Base-by-base conservation (phyloP, 257 asterid species). In the Asclepias syriaca region DNA sequence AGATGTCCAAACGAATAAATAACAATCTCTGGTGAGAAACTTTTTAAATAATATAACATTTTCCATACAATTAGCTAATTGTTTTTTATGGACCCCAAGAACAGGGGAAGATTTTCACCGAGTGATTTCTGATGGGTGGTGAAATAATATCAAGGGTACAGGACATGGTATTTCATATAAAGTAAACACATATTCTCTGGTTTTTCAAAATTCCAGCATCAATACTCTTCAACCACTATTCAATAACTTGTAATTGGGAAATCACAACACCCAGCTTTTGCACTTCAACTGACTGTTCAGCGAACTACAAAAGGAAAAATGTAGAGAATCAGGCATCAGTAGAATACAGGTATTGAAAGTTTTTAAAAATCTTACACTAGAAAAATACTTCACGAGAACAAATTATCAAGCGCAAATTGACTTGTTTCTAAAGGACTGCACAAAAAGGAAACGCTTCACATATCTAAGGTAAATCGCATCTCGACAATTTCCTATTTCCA, bases 21-120 rank as follows among this genome's bases (percentile, higher is more conserved):
- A 74, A 61, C 73, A 55, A 64, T 58, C 64, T 80, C 32, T 34
- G 57, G 80, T 63, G 59, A 55, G 71, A 67, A 51, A 74, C 49
- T 74, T 75, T 81, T 72, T 80, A 71, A 78, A 82, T 67, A 72
- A 61, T 70, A 40, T 78, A 85, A 48, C 84, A 83, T 87, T 59
- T 37, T 73, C 66, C 63, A 29, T 37, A 12, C 29, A 11, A 37
- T 58, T 56, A 16, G 9, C 5, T 63, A 22, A 29, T 24, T 43
- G 60, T 48, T 32, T 67, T 66, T 21, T 63, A 49, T 45, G 72
- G 77, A 73, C 66, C 81, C 66, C 45, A 80, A 63, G 55, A 57
- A 66, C 45, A 45, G 6, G 69, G 54, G 27, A 32, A 48, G 55
- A 46, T 9, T 50, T 53, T 32, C 32, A 46, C 29, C 24, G 1